These are phyloP conservation scores for Eudorina sp. DNA, from an alignment of 139 green algal species.

Conservation along the genomic window DNA sequence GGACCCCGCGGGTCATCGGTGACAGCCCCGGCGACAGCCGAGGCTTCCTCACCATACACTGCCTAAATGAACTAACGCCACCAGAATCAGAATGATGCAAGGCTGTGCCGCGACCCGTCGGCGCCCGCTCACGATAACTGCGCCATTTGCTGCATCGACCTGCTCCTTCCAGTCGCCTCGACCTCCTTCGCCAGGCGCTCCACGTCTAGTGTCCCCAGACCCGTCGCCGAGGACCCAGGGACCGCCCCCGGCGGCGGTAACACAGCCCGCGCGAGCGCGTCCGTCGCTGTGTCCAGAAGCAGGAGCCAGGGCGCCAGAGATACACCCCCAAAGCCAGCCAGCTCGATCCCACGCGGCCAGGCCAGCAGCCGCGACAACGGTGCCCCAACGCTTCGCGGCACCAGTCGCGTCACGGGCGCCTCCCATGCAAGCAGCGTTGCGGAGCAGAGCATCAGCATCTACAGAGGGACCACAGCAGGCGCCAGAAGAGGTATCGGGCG, in stretches of 20 bases:
- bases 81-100: no score
- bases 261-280: constrained; percentile 5
- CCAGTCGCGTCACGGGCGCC: constrained; percentile 44
- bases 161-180: background rate
- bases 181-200: constrained; percentile 23
- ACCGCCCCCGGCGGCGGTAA: background rate
- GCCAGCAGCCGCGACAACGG: constrained; percentile 52
- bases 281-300: constrained; percentile 50
- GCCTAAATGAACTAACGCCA: no score
- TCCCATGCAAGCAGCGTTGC: constrained; percentile 51
- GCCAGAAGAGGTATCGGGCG: no score
- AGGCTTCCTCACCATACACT: no score
- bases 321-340: constrained; percentile 48
- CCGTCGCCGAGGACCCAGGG: background rate
- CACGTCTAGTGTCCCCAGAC: background rate
- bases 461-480: background rate
- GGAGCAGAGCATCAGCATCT: constrained; percentile 44
- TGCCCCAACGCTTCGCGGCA: constrained; percentile 20
- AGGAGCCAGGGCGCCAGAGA: constrained; percentile 55
- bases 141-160: background rate
- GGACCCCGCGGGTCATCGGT: no score
- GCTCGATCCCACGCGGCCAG: constrained; percentile 51
- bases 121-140: no score
- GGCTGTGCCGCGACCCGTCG: no score
- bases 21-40: no score